phyloP scores from a whole-genome alignment of 2,329 filamentous ascomycete genomes.

The Pyrenophora tritici-repentis region DNA sequence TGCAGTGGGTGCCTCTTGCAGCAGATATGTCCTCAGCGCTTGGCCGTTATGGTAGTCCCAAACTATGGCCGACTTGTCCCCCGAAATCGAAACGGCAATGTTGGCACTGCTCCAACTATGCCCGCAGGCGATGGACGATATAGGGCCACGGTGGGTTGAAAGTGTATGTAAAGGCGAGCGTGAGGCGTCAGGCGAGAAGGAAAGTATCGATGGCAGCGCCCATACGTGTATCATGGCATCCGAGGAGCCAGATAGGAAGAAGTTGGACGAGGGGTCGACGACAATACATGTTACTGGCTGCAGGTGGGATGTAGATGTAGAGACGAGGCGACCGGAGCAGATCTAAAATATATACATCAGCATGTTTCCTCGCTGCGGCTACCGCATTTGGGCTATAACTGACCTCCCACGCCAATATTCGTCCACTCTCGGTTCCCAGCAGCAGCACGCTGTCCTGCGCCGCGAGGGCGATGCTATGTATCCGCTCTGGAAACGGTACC shows the following conservation, averaged over 20 bases:
- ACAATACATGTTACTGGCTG: slow-evolving; percentile 79
- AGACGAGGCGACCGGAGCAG: slow-evolving; percentile 75
- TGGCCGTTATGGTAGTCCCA: slow-evolving; percentile 89
- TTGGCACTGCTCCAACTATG: slow-evolving; percentile 74
- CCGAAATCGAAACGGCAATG: slow-evolving; percentile 81
- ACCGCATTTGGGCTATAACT: slow-evolving; percentile 29
- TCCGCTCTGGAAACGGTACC: slow-evolving; percentile 84
- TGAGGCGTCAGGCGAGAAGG: slow-evolving; percentile 59
- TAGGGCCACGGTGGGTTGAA: slow-evolving; percentile 74
- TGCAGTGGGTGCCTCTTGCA: slow-evolving; percentile 74
- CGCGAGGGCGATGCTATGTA: slow-evolving; percentile 75
- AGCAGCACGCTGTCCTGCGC: slow-evolving; percentile 71
- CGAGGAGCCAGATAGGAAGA: slow-evolving; percentile 76
- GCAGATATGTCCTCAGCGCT: slow-evolving; percentile 78
- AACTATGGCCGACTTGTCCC: slow-evolving; percentile 85
- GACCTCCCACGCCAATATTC: slow-evolving; percentile 93
- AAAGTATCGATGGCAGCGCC: slow-evolving; percentile 77
- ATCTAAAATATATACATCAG: slow-evolving; percentile 54
- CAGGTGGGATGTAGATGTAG: slow-evolving; percentile 77
- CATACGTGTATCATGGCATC: slow-evolving; percentile 94
- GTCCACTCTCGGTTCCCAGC: slow-evolving; percentile 81
- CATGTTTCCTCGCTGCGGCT: not conserved
- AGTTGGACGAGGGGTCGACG: slow-evolving; percentile 70
- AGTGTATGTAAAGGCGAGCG: slow-evolving; percentile 76
- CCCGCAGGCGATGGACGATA: slow-evolving; percentile 67